Base-by-base conservation (phyloP, 2,329 filamentous ascomycete species). In the Trichophyton benhamiae region DNA sequence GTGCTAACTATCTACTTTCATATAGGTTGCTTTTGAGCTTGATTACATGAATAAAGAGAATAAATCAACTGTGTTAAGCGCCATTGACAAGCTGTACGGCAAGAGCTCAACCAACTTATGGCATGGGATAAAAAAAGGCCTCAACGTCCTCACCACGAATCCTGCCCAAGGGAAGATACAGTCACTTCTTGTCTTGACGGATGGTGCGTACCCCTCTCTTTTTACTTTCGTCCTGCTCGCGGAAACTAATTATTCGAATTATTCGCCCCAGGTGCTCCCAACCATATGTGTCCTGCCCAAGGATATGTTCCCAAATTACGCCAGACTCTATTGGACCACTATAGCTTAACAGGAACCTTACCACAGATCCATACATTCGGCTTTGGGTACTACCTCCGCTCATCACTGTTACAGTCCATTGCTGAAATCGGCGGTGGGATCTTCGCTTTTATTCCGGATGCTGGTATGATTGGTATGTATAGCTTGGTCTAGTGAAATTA, bases 361-460 rank as follows among this genome's bases (percentile, higher is more conserved):
- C 80, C 11, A 8, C 64, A 65, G 36, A 70, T 71, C 67, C 76
- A 82, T 66, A 82, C 80, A 0, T 83, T 83, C 67, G 80, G 80
- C 2, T 83, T 83, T 60, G 80, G 80, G 3, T 80, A 81, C 64
- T 55, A 66, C 1, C 70, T 82, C 38, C 67, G 70, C 4, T 82
- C 83, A 0, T 80, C 79, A 0, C 71, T 85, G 17, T 74, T 86
- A 60, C 83, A 83, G 70, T 82, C 82, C 1, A 82, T 86, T 55
- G 78, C 83, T 1, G 82, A 85, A 66, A 72, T 80, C 57, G 78
- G 80, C 0, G 74, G 77, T 2, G 83, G 83, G 1, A 82, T 79
- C 67, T 86, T 83, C 62, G 74, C 81, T 7, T 86, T 85, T 64
- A 85, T 86, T 17, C 80, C 82, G 0, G 83, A 86, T 60, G 78